Percentiles rank a stretch among this genome's conserved stretches.
phyloP scores from a whole-genome alignment of 768 basidiomycete species.

The Rhodotorula toruloides region DNA sequence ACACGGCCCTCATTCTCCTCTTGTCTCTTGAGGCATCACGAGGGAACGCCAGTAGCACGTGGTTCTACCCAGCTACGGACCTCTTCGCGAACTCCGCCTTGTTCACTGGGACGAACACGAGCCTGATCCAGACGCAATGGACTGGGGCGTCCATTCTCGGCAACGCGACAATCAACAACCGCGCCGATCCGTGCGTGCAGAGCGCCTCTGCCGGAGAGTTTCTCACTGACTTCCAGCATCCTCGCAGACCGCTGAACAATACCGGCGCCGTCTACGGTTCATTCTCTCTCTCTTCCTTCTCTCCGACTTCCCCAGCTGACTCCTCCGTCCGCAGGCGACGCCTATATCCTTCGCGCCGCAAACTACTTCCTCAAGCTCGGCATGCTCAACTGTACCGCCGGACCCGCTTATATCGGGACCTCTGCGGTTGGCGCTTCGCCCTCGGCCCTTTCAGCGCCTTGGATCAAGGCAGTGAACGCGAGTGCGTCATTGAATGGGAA shows the following conservation, averaged over 20 bases:
- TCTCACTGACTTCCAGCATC: too few species aligned
- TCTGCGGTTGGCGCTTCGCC: too few species aligned
- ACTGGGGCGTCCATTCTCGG: not conserved
- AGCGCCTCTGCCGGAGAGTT: too few species aligned
- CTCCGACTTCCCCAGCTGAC: not conserved
- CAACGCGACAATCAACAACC: conserved; percentile 21
- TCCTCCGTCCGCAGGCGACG: not conserved
- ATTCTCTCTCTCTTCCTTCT: not conserved
- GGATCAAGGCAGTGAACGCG: too few species aligned
- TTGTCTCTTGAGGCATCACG: conserved; percentile 84
- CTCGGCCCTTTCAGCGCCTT: too few species aligned
- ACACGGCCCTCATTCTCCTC: conserved; percentile 12
- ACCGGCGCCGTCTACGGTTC: conserved; percentile 3
- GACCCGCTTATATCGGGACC: too few species aligned
- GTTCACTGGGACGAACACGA: too few species aligned
- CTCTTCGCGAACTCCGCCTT: not conserved
- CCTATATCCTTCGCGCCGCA: conserved; percentile 10
- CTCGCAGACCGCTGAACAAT: conserved; percentile 11
- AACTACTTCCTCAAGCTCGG: conserved; percentile 16
- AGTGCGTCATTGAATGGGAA: too few species aligned
- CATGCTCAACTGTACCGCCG: conserved; percentile 17
- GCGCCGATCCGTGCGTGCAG: not conserved
- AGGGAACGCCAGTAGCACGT: conserved; percentile 55
- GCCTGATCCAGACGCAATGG: not conserved
- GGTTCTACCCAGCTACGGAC: not conserved